phyloP scores from a whole-genome alignment of 2,329 filamentous ascomycete species.

The Clonostachys chloroleuca region DNA sequence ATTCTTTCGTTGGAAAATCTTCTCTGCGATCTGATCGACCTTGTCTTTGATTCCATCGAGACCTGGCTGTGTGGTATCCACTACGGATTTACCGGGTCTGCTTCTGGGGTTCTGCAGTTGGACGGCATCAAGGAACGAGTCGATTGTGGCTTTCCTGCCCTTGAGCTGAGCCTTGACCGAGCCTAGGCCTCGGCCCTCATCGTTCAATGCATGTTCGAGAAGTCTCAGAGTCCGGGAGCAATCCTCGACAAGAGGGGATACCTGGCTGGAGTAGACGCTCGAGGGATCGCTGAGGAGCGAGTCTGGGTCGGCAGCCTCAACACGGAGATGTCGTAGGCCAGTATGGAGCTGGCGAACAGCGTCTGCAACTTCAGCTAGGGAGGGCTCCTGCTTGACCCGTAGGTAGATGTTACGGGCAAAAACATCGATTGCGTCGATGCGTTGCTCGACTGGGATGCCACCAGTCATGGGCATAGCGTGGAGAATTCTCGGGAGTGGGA shows the following conservation, averaged over 20 bases:
- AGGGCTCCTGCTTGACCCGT: constrained; percentile 40
- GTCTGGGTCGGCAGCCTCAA: constrained; percentile 51
- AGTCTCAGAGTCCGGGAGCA: constrained; percentile 50
- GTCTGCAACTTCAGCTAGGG: constrained; percentile 43
- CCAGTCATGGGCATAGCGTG: constrained; percentile 16
- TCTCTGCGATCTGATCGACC: constrained; percentile 51
- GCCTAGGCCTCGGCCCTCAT: constrained; percentile 28
- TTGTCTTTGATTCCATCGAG: constrained; percentile 55
- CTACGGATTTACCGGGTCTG: constrained; percentile 11
- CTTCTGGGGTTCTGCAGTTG: constrained; percentile 27
- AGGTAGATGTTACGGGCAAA: constrained; percentile 52
- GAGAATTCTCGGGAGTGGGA: no score
- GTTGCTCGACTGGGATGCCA: constrained; percentile 29
- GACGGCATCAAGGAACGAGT: constrained; percentile 52
- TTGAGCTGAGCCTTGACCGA: constrained; percentile 40
- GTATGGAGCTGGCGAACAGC: constrained; percentile 50
- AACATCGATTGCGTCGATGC: constrained; percentile 51
- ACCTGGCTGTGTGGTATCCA: constrained; percentile 30
- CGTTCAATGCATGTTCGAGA: constrained; percentile 47
- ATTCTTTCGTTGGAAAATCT: constrained; percentile 38
- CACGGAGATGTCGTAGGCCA: constrained; percentile 51
- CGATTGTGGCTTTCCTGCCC: constrained; percentile 47
- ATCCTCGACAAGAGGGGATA: constrained; percentile 48
- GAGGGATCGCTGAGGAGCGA: constrained; percentile 44
- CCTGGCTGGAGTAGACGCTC: constrained; percentile 40